Base-by-base conservation (phyloP, 2,329 filamentous ascomycete species). In the Nemania bipapillata region DNA sequence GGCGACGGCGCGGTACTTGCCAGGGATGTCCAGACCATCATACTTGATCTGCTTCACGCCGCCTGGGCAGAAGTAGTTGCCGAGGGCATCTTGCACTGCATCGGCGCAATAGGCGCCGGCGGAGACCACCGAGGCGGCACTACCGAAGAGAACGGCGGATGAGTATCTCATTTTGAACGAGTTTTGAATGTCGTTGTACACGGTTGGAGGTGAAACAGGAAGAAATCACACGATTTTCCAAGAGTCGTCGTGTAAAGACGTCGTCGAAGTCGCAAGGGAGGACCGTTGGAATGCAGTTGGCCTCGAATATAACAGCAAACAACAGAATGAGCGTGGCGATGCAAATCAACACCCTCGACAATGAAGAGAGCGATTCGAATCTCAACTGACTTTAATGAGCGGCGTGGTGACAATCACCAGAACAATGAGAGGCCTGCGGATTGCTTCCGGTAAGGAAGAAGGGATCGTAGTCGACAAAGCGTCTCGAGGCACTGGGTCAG, bases 11-110 rank as follows among this genome's bases (percentile, higher is more conserved):
- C 91, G 85, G 82, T 92, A 94, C 52, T 81, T 82, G 45, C 91
- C 91, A 50, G 83, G 73, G 56, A 83, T 82, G 32, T 86, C 86
- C 73, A 92, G 85, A 63, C 87, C 87, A 66, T 80, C 80, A 79
- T 93, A 94, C n/a, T 87, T 85, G 79, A 94, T 90, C 56, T 89
- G 86, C 65, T 86, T 80, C 65, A 93, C 89, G 45, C 65, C 66
- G 11, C 73, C 72, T 0, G 72, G 73, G 66, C 75, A 77, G 68
- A 68, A 77, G 63, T 58, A 77, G 72, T 77, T 77, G 24, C 74
- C 74, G 8, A 73, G 30, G n/a, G 22, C 6, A 64, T 75, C 72
- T 57, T 76, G 63, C 26, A 76, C 73, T 2, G 75, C 66, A 56
- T 75, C 67, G 22, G 61, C 45, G 65, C 74, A 76, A 61, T 42